Percentiles rank a stretch among this genome's conserved stretches.
phyloP scores from a whole-genome alignment of 2,329 filamentous ascomycete species.

The Annulohypoxylon truncatum region DNA sequence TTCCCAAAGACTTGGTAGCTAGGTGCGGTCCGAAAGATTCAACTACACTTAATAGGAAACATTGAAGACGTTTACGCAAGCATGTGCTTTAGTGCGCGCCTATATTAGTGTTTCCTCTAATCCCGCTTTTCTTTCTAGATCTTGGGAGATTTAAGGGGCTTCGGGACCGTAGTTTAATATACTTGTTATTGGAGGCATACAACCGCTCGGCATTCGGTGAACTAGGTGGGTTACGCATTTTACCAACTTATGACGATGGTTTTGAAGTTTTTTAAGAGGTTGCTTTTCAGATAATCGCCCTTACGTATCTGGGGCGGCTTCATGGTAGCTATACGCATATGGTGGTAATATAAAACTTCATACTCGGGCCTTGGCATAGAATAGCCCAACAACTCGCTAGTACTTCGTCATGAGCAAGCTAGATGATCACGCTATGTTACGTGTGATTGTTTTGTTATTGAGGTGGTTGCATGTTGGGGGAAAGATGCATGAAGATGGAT shows the following conservation, averaged over 20 bases:
- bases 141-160: slow-evolving; percentile 27
- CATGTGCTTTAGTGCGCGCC: slow-evolving; percentile 2
- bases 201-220: slow-evolving; percentile 23
- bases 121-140: background rate
- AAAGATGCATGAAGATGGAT: background rate
- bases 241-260: background rate
- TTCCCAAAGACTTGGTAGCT: background rate
- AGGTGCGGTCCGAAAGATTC: slow-evolving; percentile 26
- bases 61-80: slow-evolving; percentile 5
- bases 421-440: background rate
- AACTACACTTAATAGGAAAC: background rate
- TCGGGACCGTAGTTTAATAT: slow-evolving; percentile 1
- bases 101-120: slow-evolving; percentile 14
- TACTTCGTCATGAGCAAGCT: background rate
- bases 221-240: background rate
- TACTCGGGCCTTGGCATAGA: background rate
- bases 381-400: background rate
- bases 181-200: slow-evolving; percentile 8
- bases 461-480: background rate
- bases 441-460: background rate
- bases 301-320: background rate
- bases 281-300: background rate
- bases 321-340: background rate
- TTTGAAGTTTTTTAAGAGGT: background rate
- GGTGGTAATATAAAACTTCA: background rate